Conservation (phyloP, 441 rosid species). For the Bocquillonia castaneifolia region DNA sequence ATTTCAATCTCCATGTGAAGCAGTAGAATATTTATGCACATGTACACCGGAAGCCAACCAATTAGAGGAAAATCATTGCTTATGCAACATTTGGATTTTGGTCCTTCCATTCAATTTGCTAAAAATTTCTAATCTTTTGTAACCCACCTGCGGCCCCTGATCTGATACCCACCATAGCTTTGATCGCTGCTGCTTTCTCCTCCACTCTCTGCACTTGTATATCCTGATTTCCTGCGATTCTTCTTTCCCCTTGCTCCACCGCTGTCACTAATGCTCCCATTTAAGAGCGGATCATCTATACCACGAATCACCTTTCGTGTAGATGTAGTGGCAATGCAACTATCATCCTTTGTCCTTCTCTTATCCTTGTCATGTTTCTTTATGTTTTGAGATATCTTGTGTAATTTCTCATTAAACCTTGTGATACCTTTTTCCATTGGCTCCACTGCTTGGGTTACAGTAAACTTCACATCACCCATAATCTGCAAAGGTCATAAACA, state of each 20-base stretch:
- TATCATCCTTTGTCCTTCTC: slow-evolving; percentile 83
- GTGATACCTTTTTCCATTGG: slow-evolving; percentile 95
- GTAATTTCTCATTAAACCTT: slow-evolving; percentile 80
- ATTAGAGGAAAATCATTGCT: slow-evolving; percentile 15
- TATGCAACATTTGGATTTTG: slow-evolving; percentile 7
- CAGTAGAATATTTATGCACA: neutral
- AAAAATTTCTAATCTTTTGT: slow-evolving; percentile 50
- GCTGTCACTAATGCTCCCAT: slow-evolving; percentile 87
- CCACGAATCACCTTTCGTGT: slow-evolving; percentile 79
- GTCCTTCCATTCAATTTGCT: neutral
- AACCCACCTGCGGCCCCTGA: slow-evolving; percentile 82
- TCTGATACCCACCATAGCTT: slow-evolving; percentile 60
- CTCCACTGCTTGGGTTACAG: slow-evolving; percentile 94
- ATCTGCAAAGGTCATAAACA: slow-evolving; percentile 52
- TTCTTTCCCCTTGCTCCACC: slow-evolving; percentile 64
- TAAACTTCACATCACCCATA: slow-evolving; percentile 87
- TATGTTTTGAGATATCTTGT: slow-evolving; percentile 84
- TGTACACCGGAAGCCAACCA: slow-evolving; percentile 3
- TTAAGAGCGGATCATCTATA: slow-evolving; percentile 93
- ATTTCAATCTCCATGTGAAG: slow-evolving; percentile 21
- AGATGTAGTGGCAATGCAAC: slow-evolving; percentile 56
- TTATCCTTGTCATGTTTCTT: slow-evolving; percentile 78
- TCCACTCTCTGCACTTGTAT: slow-evolving; percentile 85
- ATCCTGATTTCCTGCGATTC: slow-evolving; percentile 67
- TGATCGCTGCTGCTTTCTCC: slow-evolving; percentile 98